Percentiles rank a stretch among this genome's conserved stretches.
Evolutionary conservation across 768 basidiomycete species (phyloP).

Genomic region (Phylloporus sp.): DNA sequence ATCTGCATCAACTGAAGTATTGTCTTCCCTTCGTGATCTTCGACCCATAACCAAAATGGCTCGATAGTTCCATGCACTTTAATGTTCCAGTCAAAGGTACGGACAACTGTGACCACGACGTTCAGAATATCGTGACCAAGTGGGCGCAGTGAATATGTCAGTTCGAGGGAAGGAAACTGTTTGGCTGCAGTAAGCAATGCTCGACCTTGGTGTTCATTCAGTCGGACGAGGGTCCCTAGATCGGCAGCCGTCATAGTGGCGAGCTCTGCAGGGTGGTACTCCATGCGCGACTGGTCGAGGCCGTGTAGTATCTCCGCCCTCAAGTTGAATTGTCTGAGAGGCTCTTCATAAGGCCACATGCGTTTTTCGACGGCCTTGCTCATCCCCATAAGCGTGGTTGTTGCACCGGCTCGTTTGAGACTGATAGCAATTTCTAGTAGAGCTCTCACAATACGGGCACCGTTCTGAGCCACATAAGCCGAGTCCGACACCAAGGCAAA

Average conservation of each 20-base stretch:
- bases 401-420: slow-evolving; percentile 83
- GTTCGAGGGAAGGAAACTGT: slow-evolving; percentile 72
- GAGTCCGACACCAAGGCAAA: slow-evolving; percentile 95
- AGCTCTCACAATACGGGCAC: slow-evolving; percentile 90
- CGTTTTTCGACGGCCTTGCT: slow-evolving; percentile 92
- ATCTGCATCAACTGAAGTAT: slow-evolving; percentile 80
- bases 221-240: slow-evolving; percentile 73
- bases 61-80: slow-evolving; percentile 72
- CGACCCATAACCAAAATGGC: slow-evolving; percentile 95
- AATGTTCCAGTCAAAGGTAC: slow-evolving; percentile 74
- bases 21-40: slow-evolving; percentile 73
- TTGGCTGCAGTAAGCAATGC: slow-evolving; percentile 76
- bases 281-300: slow-evolving; percentile 75
- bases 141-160: slow-evolving; percentile 71
- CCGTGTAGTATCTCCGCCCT: slow-evolving; percentile 74
- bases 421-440: slow-evolving; percentile 92
- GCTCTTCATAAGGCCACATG: slow-evolving; percentile 94
- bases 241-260: slow-evolving; percentile 59
- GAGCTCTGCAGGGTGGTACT: slow-evolving; percentile 70
- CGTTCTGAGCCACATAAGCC: slow-evolving; percentile 92
- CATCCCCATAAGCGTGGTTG: slow-evolving; percentile 76
- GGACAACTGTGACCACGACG: slow-evolving; percentile 57
- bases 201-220: slow-evolving; percentile 80
- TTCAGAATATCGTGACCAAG: slow-evolving; percentile 80
- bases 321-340: slow-evolving; percentile 75